phyloP scores from a whole-genome alignment of 192 early-diverging fungal genomes.

The Dissophora globulifera region DNA sequence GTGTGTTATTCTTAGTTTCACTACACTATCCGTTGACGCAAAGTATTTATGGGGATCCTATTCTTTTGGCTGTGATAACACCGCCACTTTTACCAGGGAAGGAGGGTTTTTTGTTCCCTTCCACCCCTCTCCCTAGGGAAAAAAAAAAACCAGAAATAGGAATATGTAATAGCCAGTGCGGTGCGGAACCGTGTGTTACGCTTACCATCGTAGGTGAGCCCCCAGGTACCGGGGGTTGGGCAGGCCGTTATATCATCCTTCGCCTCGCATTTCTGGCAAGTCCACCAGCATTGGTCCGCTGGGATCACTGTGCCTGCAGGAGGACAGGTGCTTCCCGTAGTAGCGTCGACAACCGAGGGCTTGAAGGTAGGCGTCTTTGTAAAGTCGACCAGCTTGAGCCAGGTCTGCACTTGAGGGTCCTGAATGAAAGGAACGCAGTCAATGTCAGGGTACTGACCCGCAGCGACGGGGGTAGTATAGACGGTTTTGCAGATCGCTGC shows the following conservation, averaged over 20 bases:
- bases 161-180: too few species aligned
- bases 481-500: conserved; percentile 1
- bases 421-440: conserved; percentile 26
- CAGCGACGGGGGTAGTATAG: conserved; percentile 1
- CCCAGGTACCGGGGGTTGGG: conserved; percentile 46
- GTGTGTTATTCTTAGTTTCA: too few species aligned
- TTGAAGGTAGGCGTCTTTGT: conserved; percentile 49
- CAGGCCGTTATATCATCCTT: conserved; percentile 41
- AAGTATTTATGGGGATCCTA: too few species aligned
- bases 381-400: conserved; percentile 52
- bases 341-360: conserved; percentile 4
- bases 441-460: conserved; percentile 19
- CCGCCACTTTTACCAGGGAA: not conserved
- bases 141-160: not conserved
- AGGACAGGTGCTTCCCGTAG: conserved; percentile 30
- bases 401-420: conserved; percentile 49
- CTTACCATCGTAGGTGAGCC: conserved; percentile 60
- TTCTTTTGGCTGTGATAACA: not conserved
- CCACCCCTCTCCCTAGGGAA: too few species aligned
- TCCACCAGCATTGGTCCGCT: conserved; percentile 60
- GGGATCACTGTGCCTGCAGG: conserved; percentile 5
- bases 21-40: too few species aligned
- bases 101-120: too few species aligned
- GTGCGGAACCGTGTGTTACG: too few species aligned
- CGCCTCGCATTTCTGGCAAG: conserved; percentile 52